Base-by-base conservation (phyloP, 306 rosid species). In the Glycine tomentella region DNA sequence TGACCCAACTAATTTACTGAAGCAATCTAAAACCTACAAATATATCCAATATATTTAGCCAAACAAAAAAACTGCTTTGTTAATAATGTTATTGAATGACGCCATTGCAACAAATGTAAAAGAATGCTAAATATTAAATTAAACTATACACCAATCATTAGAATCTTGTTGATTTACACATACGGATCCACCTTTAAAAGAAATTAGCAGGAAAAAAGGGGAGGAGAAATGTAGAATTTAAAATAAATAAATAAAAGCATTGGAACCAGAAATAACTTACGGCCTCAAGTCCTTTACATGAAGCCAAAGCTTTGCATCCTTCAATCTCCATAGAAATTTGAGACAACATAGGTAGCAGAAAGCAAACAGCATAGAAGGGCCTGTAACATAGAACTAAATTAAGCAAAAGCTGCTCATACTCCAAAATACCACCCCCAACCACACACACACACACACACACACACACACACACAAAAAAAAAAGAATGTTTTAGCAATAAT, bases 291-390 rank as follows among this genome's bases (percentile, higher is more conserved):
- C 94, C 98, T 82, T 91, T 88, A 76, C 89, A 93, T 61, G 91
- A 91, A 80, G 84, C 87, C 82, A 91, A 65, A 76, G 88, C 75
- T 79, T 83, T 82, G 79, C 98, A 95, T 67, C 97, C 98, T 83
- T 93, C 97, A 64, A 79, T 78, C 59, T 87, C 16, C 97, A 93
- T 90, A 46, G 98, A 90, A 87, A 81, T 77, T 85, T 93, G 98
- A 85, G 93, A 93, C 85, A 95, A 83, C 89, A 90, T 42, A 50
- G 99, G 99, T 78, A 95, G 94, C 90, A 95, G 88, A 87, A 93
- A 95, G 86, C 97, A 90, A 64, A 89, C 79, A 2, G 93, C 83
- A 75, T 83, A 79, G 90, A 95, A 95, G 51, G 99, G 97, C 81
- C 99, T 95, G 94, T 69, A 56, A 81, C 34, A 58, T 64, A 78